Conservation (phyloP, 1,139 yeast species). For the Pichia sp. region DNA sequence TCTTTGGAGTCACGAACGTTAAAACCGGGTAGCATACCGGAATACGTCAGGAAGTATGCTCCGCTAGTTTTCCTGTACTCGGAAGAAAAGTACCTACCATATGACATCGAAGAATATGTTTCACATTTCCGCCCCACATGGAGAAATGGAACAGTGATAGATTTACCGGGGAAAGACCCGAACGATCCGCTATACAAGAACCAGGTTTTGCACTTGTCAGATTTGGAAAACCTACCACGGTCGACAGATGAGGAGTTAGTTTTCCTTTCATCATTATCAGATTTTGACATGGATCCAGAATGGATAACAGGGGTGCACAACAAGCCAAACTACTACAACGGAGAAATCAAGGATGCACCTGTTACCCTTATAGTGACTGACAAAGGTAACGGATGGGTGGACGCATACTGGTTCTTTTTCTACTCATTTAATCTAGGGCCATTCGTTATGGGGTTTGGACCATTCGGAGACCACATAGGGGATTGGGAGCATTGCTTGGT, state of each 20-base stretch:
- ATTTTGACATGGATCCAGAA: constrained; percentile 70
- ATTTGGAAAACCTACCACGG: constrained; percentile 34
- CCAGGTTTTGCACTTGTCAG: constrained; percentile 34
- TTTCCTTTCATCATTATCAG: constrained; percentile 62
- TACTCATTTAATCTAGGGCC: constrained; percentile 95
- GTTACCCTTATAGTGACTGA: constrained; percentile 80
- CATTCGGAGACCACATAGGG: constrained; percentile 94
- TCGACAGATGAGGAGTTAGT: constrained; percentile 27
- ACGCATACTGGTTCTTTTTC: constrained; percentile 94
- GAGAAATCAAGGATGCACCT: constrained; percentile 70
- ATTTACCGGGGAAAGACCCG: constrained; percentile 34
- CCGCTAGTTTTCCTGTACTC: constrained; percentile 85
- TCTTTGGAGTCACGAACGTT: constrained; percentile 31
- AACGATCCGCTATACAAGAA: constrained; percentile 14
- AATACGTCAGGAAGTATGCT: constrained; percentile 63
- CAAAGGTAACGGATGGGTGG: constrained; percentile 89
- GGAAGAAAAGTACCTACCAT: constrained; percentile 84
- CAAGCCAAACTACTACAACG: constrained; percentile 66
- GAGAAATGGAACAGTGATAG: constrained; percentile 42
- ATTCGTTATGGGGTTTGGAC: constrained; percentile 95
- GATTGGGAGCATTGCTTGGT: constrained; percentile 97
- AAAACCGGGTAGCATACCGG: constrained; percentile 62
- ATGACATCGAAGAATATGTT: constrained; percentile 69
- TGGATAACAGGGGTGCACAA: constrained; percentile 79
- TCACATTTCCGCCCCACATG: constrained; percentile 51